Evolutionary conservation across 2,329 filamentous ascomycete species (phyloP).

Genomic region (Saccharata proteae): DNA sequence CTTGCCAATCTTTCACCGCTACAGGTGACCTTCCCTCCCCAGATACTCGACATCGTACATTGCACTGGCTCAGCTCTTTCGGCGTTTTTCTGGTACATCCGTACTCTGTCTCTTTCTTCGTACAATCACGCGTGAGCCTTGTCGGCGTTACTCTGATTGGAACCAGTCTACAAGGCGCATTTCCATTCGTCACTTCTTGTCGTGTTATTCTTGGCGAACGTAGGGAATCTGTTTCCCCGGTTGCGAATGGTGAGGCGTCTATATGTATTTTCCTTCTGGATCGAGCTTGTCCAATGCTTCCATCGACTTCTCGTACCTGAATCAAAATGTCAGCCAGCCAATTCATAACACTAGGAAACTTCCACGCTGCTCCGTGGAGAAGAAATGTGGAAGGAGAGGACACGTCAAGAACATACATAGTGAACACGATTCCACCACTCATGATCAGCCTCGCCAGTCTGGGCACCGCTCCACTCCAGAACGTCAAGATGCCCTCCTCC

Average conservation of each 20-base stretch:
- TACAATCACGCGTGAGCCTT: no score
- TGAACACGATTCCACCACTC: slow-evolving; percentile 95
- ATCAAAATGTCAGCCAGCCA: slow-evolving; percentile 1
- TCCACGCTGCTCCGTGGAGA: background rate
- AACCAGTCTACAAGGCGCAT: no score
- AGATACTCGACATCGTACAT: no score
- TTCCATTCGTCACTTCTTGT: no score
- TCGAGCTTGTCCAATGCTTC: slow-evolving; percentile 71
- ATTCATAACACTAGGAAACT: background rate
- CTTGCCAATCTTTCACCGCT: no score
- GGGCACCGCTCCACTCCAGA: slow-evolving; percentile 90
- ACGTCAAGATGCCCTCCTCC: slow-evolving; percentile 77
- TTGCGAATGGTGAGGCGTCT: slow-evolving; percentile 1
- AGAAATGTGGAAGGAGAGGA: background rate
- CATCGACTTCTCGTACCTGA: slow-evolving; percentile 88
- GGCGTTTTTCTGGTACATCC: no score
- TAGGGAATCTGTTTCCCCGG: background rate
- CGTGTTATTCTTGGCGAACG: no score
- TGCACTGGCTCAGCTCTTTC: no score
- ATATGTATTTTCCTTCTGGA: slow-evolving; percentile 75
- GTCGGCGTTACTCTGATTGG: no score
- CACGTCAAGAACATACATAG: slow-evolving; percentile 57
- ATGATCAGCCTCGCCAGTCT: slow-evolving; percentile 72
- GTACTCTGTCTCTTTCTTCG: no score
- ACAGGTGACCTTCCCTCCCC: no score